Base-by-base conservation (phyloP, 306 rosid genomes). In the Medicago arabica region DNA sequence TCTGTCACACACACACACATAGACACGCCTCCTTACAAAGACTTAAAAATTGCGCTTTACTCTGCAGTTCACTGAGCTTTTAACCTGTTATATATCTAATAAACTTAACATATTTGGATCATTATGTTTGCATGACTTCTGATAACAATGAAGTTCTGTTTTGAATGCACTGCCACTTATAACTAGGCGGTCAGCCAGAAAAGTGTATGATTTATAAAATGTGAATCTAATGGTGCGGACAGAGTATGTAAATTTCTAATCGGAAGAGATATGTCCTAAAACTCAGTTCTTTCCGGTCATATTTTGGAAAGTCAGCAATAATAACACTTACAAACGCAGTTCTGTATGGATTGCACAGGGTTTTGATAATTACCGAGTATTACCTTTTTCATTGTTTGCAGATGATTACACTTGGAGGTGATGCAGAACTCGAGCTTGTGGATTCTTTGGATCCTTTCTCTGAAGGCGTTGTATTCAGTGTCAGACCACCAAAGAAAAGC, bases 351-450 rank as follows among this genome's bases (percentile, higher is more conserved):
- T 65, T 66, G 6, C 28, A 3, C 53, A 40, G 38, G 73, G 34
- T 51, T 58, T 18, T 47, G 46, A 23, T 65, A 21, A 21, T 40
- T 51, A 83, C 10, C 70, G 46, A 8, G 44, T 18, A 11, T 28
- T 23, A 41, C 67, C 38, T n/a, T 64, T 69, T 19, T 11, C 46
- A 49, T 61, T 76, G 65, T 40, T 72, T 67, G 40, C 81, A 94
- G 98, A 95, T 95, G 98, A 95, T 95, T 71, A 95, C 98, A 6
- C 97, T 95, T 21, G 98, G 98, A 84, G 98, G 97, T 44, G 98
- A 95, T 82, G 98, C 98, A 21, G 98, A 95, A 76, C 97, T 95
- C 10, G 98, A 95, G 83, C 92, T 92, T 59, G 97, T 95, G 60
- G 98, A 95, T 84, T 92, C 98, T 78, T 78, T 95, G 86, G 98